Conservation (phyloP, 805 yeast genomes). For the Yamadazyma olivae region DNA sequence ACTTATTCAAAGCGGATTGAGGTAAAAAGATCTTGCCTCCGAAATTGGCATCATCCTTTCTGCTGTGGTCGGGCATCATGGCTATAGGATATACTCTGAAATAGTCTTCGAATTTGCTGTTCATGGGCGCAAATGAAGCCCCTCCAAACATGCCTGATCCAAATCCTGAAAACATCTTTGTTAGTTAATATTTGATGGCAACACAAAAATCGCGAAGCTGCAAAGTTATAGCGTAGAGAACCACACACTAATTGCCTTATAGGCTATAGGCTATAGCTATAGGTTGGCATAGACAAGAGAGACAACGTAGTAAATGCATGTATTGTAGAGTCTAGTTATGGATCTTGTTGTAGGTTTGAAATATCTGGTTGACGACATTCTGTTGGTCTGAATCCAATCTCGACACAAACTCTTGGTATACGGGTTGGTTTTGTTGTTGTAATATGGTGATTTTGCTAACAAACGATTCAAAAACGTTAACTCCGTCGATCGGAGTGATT, state of each 20-base stretch:
- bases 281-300: too few relatives aligned
- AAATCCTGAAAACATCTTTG: constrained; percentile 46
- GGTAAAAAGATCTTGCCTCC: constrained; percentile 97
- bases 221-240: too few relatives aligned
- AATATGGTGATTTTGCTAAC: constrained; percentile 50
- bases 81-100: constrained; percentile 90
- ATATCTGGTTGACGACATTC: constrained; percentile 16
- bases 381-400: constrained; percentile 33
- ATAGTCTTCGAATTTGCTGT: constrained; percentile 67
- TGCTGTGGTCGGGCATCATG: constrained; percentile 76
- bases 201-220: too few relatives aligned
- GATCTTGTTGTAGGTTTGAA: constrained; percentile 10
- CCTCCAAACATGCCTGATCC: constrained; percentile 37
- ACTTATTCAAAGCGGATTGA: constrained; percentile 83
- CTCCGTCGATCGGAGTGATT: constrained; percentile 72
- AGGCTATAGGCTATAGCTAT: too few relatives aligned
- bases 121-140: constrained; percentile 27
- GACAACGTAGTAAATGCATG: too few relatives aligned
- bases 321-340: too few relatives aligned
- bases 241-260: too few relatives aligned
- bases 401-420: constrained; percentile 49
- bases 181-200: too few relatives aligned
- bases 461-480: constrained; percentile 70
- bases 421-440: constrained; percentile 44
- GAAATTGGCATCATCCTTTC: constrained; percentile 77